Evolutionary conservation across 2,329 filamentous ascomycete species (phyloP).

Genomic region (Sporothrix brunneoviolacea): DNA sequence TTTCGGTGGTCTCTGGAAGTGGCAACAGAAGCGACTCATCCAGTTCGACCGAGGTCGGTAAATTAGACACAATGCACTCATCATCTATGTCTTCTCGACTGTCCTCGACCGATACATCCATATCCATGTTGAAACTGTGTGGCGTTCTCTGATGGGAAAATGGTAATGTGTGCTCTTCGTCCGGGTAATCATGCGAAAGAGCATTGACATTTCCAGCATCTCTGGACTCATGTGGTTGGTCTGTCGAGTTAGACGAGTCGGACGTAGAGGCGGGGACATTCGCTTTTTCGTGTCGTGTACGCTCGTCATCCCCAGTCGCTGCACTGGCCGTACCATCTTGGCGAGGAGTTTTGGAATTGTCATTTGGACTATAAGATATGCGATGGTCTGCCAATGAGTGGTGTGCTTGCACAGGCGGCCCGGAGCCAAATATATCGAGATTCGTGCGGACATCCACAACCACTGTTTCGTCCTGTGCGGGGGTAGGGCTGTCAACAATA

Average conservation of each 20-base stretch:
- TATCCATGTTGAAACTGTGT: conserved; percentile 2
- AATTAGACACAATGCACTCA: conserved; percentile 3
- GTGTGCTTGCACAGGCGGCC: conserved; percentile 8
- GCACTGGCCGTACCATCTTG: too few species aligned
- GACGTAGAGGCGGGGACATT: too few species aligned
- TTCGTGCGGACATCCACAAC: conserved; percentile 28
- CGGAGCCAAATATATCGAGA: conserved; percentile 28
- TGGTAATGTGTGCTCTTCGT: not conserved
- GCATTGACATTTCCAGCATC: not conserved
- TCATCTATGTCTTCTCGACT: conserved; percentile 10
- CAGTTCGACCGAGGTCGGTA: not conserved
- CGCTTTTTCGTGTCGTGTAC: too few species aligned
- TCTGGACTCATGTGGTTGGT: not conserved
- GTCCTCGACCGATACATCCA: not conserved
- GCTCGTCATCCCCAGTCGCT: too few species aligned
- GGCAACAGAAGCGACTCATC: conserved; percentile 12
- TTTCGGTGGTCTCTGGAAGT: conserved; percentile 8
- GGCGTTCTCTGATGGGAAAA: conserved; percentile 4
- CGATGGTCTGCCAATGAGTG: not conserved
- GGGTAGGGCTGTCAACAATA: not conserved
- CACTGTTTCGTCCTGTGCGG: conserved; percentile 7
- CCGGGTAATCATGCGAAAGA: not conserved
- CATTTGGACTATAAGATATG: conserved; percentile 1
- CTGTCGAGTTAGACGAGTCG: too few species aligned
- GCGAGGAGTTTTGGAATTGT: too few species aligned